Percentiles rank a stretch among this genome's conserved stretches.
These are phyloP conservation scores for Neodidymelliopsis sp. DNA, from an alignment of 2,329 filamentous ascomycete species.

Conservation along the genomic window DNA sequence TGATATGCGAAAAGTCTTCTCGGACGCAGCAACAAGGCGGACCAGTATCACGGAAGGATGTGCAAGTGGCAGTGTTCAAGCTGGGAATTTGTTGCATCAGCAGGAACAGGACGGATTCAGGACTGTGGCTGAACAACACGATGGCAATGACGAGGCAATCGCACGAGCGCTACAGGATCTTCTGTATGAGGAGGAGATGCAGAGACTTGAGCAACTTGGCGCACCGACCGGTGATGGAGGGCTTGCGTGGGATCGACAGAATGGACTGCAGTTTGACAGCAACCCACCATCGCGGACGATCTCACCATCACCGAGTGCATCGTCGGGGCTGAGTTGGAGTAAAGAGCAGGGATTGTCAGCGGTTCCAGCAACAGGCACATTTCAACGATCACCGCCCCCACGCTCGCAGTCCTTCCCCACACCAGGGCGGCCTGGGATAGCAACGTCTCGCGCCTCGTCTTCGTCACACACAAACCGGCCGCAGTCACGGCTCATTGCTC, in stretches of 20 bases:
- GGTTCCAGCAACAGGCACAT: constrained; percentile 14
- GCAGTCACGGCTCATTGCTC: constrained; percentile 35
- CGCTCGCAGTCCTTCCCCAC: constrained; percentile 25
- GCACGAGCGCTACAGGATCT: constrained; percentile 85
- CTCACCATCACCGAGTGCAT: constrained; percentile 51
- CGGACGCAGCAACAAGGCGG: constrained; percentile 70
- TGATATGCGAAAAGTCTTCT: constrained; percentile 76
- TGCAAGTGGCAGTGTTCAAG: constrained; percentile 72
- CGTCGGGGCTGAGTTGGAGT: constrained; percentile 33
- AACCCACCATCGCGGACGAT: constrained; percentile 52
- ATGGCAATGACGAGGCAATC: constrained; percentile 87
- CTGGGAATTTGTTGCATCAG: constrained; percentile 70
- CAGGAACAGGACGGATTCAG: constrained; percentile 75
- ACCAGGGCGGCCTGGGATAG: constrained; percentile 40
- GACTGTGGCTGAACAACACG: constrained; percentile 85
- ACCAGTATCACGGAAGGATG: constrained; percentile 76
- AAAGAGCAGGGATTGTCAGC: constrained; percentile 47
- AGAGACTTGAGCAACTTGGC: constrained; percentile 58
- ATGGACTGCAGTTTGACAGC: constrained; percentile 53
- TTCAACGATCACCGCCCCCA: constrained; percentile 16
- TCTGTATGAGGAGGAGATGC: constrained; percentile 77
- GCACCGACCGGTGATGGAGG: constrained; percentile 46
- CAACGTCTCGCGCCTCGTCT: constrained; percentile 22
- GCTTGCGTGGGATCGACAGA: constrained; percentile 47
- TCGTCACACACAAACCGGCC: constrained; percentile 15